phyloP scores from a whole-genome alignment of 805 yeast genomes.

The Saccharomycopsis babjevae region DNA sequence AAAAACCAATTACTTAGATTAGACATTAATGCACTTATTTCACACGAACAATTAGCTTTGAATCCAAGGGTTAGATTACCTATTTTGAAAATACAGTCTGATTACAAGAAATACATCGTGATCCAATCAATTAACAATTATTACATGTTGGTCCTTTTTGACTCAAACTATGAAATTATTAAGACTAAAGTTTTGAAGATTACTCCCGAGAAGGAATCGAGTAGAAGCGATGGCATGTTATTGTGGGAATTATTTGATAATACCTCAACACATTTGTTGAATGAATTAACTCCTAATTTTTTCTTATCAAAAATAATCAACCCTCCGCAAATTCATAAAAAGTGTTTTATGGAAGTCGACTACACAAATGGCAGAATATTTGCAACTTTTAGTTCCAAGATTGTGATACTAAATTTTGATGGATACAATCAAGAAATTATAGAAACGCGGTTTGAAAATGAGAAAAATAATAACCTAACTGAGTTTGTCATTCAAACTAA shows the following conservation, averaged over 20 bases:
- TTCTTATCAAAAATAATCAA: background rate
- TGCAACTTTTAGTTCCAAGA: background rate
- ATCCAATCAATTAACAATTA: constrained; percentile 9
- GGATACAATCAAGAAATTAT: background rate
- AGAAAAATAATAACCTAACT: background rate
- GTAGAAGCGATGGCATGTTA: background rate
- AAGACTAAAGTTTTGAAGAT: background rate
- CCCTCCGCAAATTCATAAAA: background rate
- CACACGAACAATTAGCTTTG: background rate
- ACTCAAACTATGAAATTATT: background rate
- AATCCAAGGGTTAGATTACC: constrained; percentile 7
- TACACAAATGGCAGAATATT: constrained; percentile 7
- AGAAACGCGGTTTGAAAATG: background rate
- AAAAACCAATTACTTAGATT: background rate
- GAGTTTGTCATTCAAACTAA: constrained; percentile 9
- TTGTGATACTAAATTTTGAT: constrained; percentile 1
- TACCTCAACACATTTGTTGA: background rate
- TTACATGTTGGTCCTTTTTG: constrained; percentile 5
- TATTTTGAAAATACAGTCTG: constrained; percentile 6
- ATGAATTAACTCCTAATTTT: background rate
- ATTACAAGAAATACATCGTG: constrained; percentile 7
- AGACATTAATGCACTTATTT: constrained; percentile 1
- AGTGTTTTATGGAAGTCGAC: constrained; percentile 11
- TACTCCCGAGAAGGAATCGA: background rate
- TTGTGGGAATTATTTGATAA: constrained; percentile 3